phyloP scores from a whole-genome alignment of 805 yeast genomes.

The Lipomyces spencermartinsiae region DNA sequence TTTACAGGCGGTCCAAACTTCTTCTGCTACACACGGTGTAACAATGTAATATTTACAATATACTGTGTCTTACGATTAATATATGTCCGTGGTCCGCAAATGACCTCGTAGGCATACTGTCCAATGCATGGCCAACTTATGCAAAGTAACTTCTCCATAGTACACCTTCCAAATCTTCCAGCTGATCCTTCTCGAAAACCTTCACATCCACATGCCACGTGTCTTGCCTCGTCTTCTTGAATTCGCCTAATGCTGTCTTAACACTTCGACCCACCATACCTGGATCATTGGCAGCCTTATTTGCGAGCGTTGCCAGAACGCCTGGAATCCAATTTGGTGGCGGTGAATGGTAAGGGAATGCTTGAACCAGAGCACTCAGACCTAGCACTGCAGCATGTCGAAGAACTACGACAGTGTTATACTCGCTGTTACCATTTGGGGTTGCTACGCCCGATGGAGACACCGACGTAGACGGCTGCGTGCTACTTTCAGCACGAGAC shows the following conservation, averaged over 20 bases:
- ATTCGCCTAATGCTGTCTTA: slow-evolving; percentile 77
- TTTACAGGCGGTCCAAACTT: background rate
- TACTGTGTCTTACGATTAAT: background rate
- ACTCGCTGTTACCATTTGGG: slow-evolving; percentile 28
- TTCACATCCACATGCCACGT: slow-evolving; percentile 92
- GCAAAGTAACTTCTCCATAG: slow-evolving; percentile 91
- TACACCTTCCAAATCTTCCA: slow-evolving; percentile 93
- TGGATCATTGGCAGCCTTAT: slow-evolving; percentile 70
- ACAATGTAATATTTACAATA: background rate
- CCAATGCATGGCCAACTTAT: slow-evolving; percentile 43
- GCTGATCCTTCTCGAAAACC: slow-evolving; percentile 75
- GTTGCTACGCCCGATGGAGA: slow-evolving; percentile 26
- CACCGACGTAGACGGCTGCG: slow-evolving; percentile 8
- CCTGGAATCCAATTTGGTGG: slow-evolving; percentile 90
- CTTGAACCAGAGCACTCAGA: slow-evolving; percentile 82
- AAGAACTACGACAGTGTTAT: slow-evolving; percentile 50
- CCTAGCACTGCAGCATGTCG: slow-evolving; percentile 90
- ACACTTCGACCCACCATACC: slow-evolving; percentile 86
- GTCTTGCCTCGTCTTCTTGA: slow-evolving; percentile 90
- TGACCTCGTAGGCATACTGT: background rate
- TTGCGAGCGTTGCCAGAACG: slow-evolving; percentile 71
- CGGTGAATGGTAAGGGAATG: slow-evolving; percentile 89
- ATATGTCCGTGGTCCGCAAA: background rate
- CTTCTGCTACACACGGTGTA: background rate
- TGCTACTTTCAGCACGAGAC: slow-evolving; percentile 37